Evolutionary conservation across 2,329 filamentous ascomycete genomes (phyloP).

Genomic region (Penicillium verrucosum): DNA sequence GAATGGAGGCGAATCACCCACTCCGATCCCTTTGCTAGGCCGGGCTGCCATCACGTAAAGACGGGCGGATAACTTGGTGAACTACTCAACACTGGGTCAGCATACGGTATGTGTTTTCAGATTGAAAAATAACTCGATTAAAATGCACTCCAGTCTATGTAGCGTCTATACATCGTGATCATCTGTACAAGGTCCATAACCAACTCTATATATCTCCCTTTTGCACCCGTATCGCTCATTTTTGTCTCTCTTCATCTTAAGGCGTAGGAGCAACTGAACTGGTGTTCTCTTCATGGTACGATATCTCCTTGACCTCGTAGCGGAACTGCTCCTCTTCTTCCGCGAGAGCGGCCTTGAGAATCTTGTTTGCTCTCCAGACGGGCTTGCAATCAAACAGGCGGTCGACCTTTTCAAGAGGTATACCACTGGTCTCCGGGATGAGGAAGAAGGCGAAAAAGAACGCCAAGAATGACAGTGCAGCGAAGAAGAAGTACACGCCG

Average conservation of each 20-base stretch:
- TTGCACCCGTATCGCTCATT: background rate
- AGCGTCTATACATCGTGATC: background rate
- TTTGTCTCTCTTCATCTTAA: background rate
- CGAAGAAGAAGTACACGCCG: slow-evolving; percentile 69
- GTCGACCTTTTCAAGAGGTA: slow-evolving; percentile 65
- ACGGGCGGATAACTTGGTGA: background rate
- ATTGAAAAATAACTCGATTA: background rate
- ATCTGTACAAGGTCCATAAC: background rate
- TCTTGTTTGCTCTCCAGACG: slow-evolving; percentile 36
- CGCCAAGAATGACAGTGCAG: slow-evolving; percentile 58
- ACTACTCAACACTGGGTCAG: background rate
- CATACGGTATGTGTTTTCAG: background rate
- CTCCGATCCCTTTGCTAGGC: no score
- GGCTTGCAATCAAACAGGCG: slow-evolving; percentile 52
- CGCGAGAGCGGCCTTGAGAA: slow-evolving; percentile 33
- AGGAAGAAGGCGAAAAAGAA: slow-evolving; percentile 61
- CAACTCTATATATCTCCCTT: background rate
- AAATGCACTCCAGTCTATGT: background rate
- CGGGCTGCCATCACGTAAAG: no score
- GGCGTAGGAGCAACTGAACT: background rate
- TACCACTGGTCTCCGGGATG: slow-evolving; percentile 63
- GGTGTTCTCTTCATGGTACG: slow-evolving; percentile 19
- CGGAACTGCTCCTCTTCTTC: slow-evolving; percentile 38
- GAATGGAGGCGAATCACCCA: background rate
- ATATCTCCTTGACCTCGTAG: slow-evolving; percentile 25